Evolutionary conservation across 179 eudicot genomes (phyloP).

Genomic region (Beta lomatogona): DNA sequence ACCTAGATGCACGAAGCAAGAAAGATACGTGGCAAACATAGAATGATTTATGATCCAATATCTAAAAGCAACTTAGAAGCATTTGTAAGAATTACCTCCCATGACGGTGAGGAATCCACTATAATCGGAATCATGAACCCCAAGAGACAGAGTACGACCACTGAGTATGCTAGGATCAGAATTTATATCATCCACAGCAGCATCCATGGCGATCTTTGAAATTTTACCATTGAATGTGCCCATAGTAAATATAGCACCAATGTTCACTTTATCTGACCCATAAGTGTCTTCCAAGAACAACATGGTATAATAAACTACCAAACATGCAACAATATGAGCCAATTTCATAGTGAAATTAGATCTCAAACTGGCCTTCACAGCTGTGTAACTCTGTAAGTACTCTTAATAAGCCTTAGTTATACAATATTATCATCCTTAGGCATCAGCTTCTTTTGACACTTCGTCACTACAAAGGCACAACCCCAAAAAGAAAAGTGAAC

Average conservation of each 20-base stretch:
- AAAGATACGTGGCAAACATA: not conserved
- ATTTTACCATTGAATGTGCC: too few relatives aligned
- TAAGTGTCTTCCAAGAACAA: too few relatives aligned
- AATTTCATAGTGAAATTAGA: constrained; percentile 29
- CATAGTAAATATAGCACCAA: too few relatives aligned
- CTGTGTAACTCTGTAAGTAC: constrained; percentile 6
- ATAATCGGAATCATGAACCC: too few relatives aligned
- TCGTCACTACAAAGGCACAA: constrained; percentile 20
- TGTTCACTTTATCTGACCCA: too few relatives aligned
- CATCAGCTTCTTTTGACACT: constrained; percentile 31
- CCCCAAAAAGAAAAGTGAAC: not conserved
- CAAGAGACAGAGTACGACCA: too few relatives aligned
- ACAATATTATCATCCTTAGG: constrained; percentile 6
- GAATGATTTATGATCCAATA: not conserved
- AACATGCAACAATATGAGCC: constrained; percentile 25
- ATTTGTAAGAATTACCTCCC: not conserved
- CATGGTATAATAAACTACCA: too few relatives aligned
- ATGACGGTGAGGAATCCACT: too few relatives aligned
- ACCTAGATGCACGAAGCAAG: not conserved
- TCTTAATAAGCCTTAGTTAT: constrained; percentile 3
- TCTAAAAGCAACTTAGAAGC: not conserved
- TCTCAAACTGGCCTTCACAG: constrained; percentile 16
- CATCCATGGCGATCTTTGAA: too few relatives aligned
- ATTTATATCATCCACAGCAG: too few relatives aligned
- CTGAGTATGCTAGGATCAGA: too few relatives aligned